These are phyloP conservation scores for Ascochyta koolunga DNA, from an alignment of 2,329 filamentous ascomycete species.

Conservation along the genomic window DNA sequence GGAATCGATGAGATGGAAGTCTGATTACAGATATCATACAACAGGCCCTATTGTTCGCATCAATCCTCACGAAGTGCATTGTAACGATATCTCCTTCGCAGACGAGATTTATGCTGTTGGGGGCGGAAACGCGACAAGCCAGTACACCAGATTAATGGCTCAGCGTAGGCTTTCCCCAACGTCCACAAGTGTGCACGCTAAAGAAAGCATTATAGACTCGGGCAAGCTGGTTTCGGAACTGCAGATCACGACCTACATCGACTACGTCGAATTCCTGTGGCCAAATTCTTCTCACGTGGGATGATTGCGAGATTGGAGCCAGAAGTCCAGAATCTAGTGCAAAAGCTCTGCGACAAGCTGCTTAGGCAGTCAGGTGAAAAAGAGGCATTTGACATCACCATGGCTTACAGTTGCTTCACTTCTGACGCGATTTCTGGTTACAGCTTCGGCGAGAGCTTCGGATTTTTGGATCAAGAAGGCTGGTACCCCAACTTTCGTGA, in stretches of 20 bases:
- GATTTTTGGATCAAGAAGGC: conserved; percentile 30
- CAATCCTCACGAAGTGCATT: conserved; percentile 41
- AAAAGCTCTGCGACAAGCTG: conserved; percentile 35
- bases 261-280: conserved; percentile 37
- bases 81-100: conserved; percentile 37
- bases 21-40: background rate
- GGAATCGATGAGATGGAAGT: background rate
- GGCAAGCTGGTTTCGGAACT: conserved; percentile 30
- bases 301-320: conserved; percentile 35
- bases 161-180: conserved; percentile 21
- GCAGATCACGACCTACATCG: conserved; percentile 42
- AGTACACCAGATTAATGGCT: conserved; percentile 34
- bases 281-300: conserved; percentile 46
- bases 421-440: conserved; percentile 32
- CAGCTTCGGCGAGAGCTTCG: conserved; percentile 33
- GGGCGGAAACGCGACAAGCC: conserved; percentile 34
- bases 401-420: conserved; percentile 37
- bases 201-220: conserved; percentile 18
- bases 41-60: conserved; percentile 44
- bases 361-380: conserved; percentile 26
- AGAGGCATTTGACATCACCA: conserved; percentile 29
- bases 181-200: background rate
- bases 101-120: conserved; percentile 40
- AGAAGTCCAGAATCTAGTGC: conserved; percentile 24
- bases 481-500: conserved; percentile 38